These are phyloP conservation scores for Coemansia asiatica DNA, from an alignment of 192 early-diverging fungal species.

Conservation along the genomic window DNA sequence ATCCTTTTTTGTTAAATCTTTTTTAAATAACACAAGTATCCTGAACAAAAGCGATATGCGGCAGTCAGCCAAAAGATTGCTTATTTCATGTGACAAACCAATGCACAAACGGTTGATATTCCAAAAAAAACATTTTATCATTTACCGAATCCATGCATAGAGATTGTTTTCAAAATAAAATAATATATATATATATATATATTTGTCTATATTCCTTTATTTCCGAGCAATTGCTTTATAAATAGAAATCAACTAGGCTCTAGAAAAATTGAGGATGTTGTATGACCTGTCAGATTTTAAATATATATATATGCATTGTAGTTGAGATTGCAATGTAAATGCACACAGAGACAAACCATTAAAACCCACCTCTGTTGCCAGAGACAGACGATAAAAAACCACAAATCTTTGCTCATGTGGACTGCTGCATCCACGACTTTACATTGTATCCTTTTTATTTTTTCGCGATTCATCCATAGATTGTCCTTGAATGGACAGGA, in stretches of 20 bases:
- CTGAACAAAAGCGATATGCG: too few species aligned
- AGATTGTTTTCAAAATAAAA: too few species aligned
- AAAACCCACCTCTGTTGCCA: not conserved
- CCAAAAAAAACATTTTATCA: too few species aligned
- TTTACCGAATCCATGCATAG: too few species aligned
- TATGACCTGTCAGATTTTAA: not conserved
- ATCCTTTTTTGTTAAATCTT: too few species aligned
- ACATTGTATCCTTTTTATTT: not conserved
- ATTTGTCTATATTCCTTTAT: not conserved
- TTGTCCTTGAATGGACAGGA: not conserved
- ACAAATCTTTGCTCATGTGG: constrained; percentile 2
- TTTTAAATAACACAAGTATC: too few species aligned
- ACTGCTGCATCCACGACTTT: constrained; percentile 2
- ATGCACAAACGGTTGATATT: too few species aligned
- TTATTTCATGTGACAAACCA: too few species aligned
- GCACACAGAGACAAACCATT: not conserved
- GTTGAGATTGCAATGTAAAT: not conserved
- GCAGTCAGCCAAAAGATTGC: too few species aligned
- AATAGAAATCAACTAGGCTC: not conserved
- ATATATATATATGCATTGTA: not conserved
- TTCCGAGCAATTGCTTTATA: not conserved
- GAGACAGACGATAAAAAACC: constrained; percentile 2
- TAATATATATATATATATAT: too few species aligned
- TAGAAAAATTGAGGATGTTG: not conserved
- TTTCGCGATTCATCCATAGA: not conserved